A percentile compares a stretch with the other conserved stretches of the same genome.
Evolutionary conservation across 177 flowering plant genomes (phyloP).

Genomic region (Vitis hybrid): DNA sequence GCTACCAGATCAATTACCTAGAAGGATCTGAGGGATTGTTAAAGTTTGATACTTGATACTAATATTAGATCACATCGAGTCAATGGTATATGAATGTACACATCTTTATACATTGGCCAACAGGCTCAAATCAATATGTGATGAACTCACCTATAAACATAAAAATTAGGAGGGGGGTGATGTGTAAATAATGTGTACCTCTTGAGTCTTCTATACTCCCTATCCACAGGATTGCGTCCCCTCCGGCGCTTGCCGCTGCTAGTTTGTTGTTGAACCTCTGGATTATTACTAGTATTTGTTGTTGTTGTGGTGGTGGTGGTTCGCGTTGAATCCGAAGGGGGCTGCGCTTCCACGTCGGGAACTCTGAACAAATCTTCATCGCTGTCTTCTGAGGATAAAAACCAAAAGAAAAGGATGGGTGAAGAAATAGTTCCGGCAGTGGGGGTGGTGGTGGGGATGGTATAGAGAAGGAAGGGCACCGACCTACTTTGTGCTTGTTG

Average conservation of each 20-base stretch:
- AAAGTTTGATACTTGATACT: too few relatives aligned
- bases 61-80: too few relatives aligned
- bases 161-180: too few relatives aligned
- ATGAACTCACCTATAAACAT: too few relatives aligned
- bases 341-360: conserved; percentile 34
- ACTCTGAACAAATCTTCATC: conserved; percentile 41
- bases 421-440: too few relatives aligned
- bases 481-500: conserved; percentile 14
- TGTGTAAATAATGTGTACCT: conserved; percentile 20
- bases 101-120: too few relatives aligned
- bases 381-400: conserved; percentile 23
- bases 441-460: too few relatives aligned
- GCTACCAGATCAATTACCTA: too few relatives aligned
- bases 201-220: conserved; percentile 39
- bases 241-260: conserved; percentile 24
- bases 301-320: not conserved
- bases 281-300: not conserved
- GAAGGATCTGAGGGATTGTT: too few relatives aligned
- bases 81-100: too few relatives aligned
- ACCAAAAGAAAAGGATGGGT: too few relatives aligned
- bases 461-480: not conserved
- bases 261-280: not conserved
- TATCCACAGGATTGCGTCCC: conserved; percentile 35
- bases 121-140: too few relatives aligned
- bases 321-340: not conserved